phyloP scores from a whole-genome alignment of 305 asterid species.

The Plantago lanceolata region DNA sequence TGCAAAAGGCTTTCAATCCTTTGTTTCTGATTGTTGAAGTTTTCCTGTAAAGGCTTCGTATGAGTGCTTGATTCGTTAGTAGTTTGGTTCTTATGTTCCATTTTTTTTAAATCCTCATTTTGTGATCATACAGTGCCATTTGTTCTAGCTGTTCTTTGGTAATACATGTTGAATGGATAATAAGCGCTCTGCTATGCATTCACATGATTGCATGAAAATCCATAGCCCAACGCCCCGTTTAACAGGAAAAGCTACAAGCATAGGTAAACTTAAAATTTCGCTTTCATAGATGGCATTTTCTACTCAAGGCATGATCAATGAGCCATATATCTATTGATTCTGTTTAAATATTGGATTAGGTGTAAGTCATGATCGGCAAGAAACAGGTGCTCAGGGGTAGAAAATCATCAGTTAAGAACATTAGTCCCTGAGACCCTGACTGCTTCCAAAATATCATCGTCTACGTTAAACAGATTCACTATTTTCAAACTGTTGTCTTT shows the following conservation, averaged over 20 bases:
- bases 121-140: slow-evolving; percentile 69
- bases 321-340: too few species aligned
- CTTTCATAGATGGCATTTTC: too few species aligned
- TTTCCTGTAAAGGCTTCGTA: too few species aligned
- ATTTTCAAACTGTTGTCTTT: slow-evolving; percentile 58
- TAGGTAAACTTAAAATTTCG: too few species aligned
- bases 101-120: too few species aligned
- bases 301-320: too few species aligned
- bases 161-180: slow-evolving; percentile 87
- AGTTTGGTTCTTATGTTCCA: too few species aligned
- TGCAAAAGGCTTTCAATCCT: too few species aligned
- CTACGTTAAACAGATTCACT: slow-evolving; percentile 83
- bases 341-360: slow-evolving; percentile 56
- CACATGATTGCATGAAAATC: slow-evolving; percentile 68
- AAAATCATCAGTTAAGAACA: slow-evolving; percentile 57
- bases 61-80: too few species aligned
- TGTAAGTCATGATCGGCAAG: slow-evolving; percentile 69
- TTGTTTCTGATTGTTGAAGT: too few species aligned
- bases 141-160: slow-evolving; percentile 61
- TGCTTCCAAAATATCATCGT: slow-evolving; percentile 56
- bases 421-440: slow-evolving; percentile 47
- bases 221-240: too few species aligned
- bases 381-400: slow-evolving; percentile 47
- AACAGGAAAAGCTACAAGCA: too few species aligned
- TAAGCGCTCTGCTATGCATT: slow-evolving; percentile 60